Conservation (phyloP, 2,329 filamentous ascomycete species). For the Albifimbria verrucaria region DNA sequence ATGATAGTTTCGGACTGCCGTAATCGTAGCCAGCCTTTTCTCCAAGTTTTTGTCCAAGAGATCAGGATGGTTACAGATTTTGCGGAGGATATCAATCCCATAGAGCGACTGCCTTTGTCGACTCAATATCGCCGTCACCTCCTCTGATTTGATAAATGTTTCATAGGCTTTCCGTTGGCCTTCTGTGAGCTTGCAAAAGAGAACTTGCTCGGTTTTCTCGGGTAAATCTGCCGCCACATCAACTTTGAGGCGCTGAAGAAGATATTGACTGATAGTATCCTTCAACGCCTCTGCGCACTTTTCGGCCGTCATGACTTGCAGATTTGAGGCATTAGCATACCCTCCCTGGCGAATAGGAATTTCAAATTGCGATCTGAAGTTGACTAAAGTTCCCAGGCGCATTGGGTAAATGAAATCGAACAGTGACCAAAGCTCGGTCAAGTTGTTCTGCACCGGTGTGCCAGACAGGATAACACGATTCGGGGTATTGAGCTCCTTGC, state of each 20-base stretch:
- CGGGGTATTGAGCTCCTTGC: constrained; percentile 86
- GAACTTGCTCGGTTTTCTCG: constrained; percentile 91
- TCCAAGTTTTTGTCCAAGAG: constrained; percentile 62
- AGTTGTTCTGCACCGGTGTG: constrained; percentile 96
- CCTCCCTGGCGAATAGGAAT: constrained; percentile 90
- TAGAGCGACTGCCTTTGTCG: constrained; percentile 77
- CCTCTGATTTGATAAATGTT: constrained; percentile 74
- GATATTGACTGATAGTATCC: constrained; percentile 87
- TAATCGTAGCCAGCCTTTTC: constrained; percentile 67
- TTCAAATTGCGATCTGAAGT: constrained; percentile 88
- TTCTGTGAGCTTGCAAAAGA: constrained; percentile 87
- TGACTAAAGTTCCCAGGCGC: constrained; percentile 86
- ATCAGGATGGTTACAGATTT: constrained; percentile 98
- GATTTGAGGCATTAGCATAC: constrained; percentile 90
- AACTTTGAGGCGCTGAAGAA: constrained; percentile 87
- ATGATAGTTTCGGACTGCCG: constrained; percentile 75
- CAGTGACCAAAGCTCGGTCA: constrained; percentile 92
- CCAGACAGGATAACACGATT: constrained; percentile 93
- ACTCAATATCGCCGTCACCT: constrained; percentile 78
- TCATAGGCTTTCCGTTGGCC: constrained; percentile 78
- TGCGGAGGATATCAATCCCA: constrained; percentile 87
- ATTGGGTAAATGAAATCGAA: constrained; percentile 98
- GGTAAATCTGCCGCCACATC: constrained; percentile 93
- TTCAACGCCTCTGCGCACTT: constrained; percentile 93
- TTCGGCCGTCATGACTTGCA: constrained; percentile 91